These are phyloP conservation scores for Cladosporium phlei DNA, from an alignment of 2,329 filamentous ascomycete genomes.

Conservation along the genomic window DNA sequence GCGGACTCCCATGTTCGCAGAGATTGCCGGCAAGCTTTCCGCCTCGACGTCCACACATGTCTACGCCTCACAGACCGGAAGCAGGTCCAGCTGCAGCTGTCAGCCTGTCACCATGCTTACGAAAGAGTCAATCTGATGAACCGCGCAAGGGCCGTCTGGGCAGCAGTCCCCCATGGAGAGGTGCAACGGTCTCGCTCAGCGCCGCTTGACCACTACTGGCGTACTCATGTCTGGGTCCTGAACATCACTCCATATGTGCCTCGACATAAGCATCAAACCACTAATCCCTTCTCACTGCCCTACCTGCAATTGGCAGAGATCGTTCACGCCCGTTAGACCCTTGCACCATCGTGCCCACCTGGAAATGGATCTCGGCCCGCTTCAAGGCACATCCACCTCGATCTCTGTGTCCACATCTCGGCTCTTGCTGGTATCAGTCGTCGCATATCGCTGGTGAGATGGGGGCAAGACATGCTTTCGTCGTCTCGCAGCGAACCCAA, in stretches of 20 bases:
- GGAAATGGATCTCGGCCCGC: background rate
- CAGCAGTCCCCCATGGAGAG: constrained; percentile 9
- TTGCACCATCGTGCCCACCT: background rate
- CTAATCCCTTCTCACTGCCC: background rate
- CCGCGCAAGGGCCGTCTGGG: constrained; percentile 7
- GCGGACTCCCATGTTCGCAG: background rate
- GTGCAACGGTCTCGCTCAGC: constrained; percentile 2
- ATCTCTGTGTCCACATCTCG: constrained; percentile 5
- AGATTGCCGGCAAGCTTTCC: background rate
- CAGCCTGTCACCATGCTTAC: background rate
- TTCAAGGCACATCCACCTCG: background rate
- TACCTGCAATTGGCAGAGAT: background rate
- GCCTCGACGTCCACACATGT: background rate
- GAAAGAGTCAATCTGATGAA: background rate
- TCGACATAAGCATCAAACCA: constrained; percentile 4
- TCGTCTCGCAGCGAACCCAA: constrained; percentile 9
- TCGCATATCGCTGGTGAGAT: background rate
- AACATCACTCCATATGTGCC: constrained; percentile 4
- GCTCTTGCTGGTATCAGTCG: constrained; percentile 1
- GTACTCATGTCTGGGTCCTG: background rate
- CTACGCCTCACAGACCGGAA: background rate
- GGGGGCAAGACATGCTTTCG: constrained; percentile 5
- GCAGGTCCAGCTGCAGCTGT: constrained; percentile 8
- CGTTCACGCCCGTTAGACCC: constrained; percentile 9
- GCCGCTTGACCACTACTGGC: too few species aligned